Evolutionary conservation across 73 alveolate genomes (phyloP).

Genomic region (Paramecium caudatum): DNA sequence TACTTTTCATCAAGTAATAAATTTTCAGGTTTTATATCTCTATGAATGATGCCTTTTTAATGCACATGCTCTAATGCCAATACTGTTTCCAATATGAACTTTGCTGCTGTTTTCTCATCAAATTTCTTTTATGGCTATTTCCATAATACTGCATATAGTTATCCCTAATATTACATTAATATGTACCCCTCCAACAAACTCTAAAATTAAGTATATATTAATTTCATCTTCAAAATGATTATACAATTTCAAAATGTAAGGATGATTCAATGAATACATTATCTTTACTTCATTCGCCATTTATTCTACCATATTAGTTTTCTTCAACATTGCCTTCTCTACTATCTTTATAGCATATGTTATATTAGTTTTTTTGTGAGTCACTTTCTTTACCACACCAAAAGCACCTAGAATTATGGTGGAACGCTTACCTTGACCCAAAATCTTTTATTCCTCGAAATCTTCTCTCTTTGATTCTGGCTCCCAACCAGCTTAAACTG

Average conservation of each 20-base stretch:
- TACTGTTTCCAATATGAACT: conserved; percentile 53
- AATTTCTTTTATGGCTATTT: conserved; percentile 73
- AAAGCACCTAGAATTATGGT: conserved; percentile 82
- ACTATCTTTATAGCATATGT: conserved; percentile 88
- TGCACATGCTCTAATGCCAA: conserved; percentile 73
- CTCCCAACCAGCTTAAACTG: conserved; percentile 74
- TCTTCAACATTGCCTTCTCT: conserved; percentile 83
- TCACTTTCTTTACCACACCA: conserved; percentile 89
- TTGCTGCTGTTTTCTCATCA: conserved; percentile 73
- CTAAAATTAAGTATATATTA: conserved; percentile 85
- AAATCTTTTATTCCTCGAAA: conserved; percentile 61
- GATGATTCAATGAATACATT: conserved; percentile 85
- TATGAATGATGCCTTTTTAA: conserved; percentile 78
- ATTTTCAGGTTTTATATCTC: conserved; percentile 97
- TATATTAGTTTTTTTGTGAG: conserved; percentile 85
- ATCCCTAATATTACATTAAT: conserved; percentile 35
- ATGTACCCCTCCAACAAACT: conserved; percentile 83
- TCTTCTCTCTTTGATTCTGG: conserved; percentile 69
- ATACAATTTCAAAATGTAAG: conserved; percentile 84
- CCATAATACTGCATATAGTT: conserved; percentile 73
- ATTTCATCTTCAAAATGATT: conserved; percentile 89
- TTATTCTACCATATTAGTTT: conserved; percentile 83
- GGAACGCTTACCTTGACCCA: conserved; percentile 54
- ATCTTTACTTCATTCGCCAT: conserved; percentile 87
- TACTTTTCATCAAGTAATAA: conserved; percentile 88